Conservation (phyloP, 2,329 filamentous ascomycete genomes). For the Trichophyton schoenleinii region DNA sequence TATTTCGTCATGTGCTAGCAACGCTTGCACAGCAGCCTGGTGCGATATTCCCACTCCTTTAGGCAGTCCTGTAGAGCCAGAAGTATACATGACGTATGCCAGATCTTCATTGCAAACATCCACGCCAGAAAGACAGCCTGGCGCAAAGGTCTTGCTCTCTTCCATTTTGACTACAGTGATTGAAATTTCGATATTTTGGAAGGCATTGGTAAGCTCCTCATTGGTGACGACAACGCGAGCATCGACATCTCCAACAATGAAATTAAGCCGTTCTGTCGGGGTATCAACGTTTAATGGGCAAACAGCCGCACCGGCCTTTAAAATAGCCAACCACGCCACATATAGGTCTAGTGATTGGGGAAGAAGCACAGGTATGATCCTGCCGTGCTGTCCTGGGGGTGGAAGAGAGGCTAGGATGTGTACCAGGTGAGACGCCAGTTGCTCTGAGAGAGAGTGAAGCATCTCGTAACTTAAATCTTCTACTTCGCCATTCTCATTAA, state of each 20-base stretch:
- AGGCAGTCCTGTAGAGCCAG: conserved; percentile 74
- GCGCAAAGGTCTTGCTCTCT: background rate
- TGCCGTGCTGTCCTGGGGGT: conserved; percentile 7
- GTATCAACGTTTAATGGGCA: conserved; percentile 72
- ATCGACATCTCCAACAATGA: conserved; percentile 66
- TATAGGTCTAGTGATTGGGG: conserved; percentile 69
- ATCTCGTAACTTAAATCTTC: conserved; percentile 47
- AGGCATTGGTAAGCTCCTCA: conserved; percentile 14
- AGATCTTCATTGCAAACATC: conserved; percentile 25
- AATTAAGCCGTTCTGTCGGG: conserved; percentile 62
- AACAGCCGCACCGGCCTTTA: conserved; percentile 74
- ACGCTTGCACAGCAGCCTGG: conserved; percentile 62
- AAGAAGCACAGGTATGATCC: conserved; percentile 61
- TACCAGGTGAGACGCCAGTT: conserved; percentile 42
- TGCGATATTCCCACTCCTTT: conserved; percentile 82
- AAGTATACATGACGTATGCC: conserved; percentile 90
- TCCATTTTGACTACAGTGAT: background rate
- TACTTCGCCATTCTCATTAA: conserved; percentile 36
- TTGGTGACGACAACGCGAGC: conserved; percentile 58
- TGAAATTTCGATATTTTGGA: conserved; percentile 14
- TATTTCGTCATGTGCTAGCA: conserved; percentile 67
- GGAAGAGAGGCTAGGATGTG: conserved; percentile 17
- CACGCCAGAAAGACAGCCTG: conserved; percentile 5
- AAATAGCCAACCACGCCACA: conserved; percentile 59
- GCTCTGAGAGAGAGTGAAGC: conserved; percentile 47